Evolutionary conservation across 345 rosid species (phyloP).

Genomic region (Brassica napus): Da-Ae NC_063448.1:45617501-45618000

Average conservation of each 20-base stretch:
- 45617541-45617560: constrained; percentile 59
- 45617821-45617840: neutral
- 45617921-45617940: constrained; percentile 7
- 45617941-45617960: constrained; percentile 5
- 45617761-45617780: too few species aligned
- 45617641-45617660: constrained; percentile 38
- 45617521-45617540: constrained; percentile 43
- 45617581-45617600: constrained; percentile 25
- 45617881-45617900: neutral
- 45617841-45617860: neutral
- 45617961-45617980: constrained; percentile 9
- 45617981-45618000: neutral
- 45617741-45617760: too few species aligned
- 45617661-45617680: neutral
- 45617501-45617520: constrained; percentile 48
- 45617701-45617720: neutral
- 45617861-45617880: neutral
- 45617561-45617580: constrained; percentile 25
- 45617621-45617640: constrained; percentile 51
- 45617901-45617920: neutral
- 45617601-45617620: constrained; percentile 36
- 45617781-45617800: too few species aligned
- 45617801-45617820: too few species aligned
- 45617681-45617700: neutral
- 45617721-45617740: neutral